Evolutionary conservation across 2,329 filamentous ascomycete genomes (phyloP).

Genomic region (Clonostachys chloroleuca): DNA sequence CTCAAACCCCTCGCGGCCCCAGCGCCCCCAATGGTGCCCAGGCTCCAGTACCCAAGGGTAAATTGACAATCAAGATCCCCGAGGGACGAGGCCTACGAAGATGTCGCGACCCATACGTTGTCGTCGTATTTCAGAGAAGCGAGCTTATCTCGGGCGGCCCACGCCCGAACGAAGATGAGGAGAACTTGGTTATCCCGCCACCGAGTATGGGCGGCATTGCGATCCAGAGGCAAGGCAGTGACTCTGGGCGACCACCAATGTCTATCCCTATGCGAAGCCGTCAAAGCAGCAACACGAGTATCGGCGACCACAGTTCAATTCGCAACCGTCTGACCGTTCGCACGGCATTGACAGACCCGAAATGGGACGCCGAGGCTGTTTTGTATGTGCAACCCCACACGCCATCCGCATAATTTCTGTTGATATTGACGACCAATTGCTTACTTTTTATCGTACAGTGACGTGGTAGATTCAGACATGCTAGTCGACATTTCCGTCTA

Average conservation of each 20-base stretch:
- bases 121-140: conserved; percentile 94
- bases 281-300: conserved; percentile 92
- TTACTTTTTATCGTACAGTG: conserved; percentile 47
- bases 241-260: conserved; percentile 77
- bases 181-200: conserved; percentile 40
- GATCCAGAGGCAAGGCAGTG: conserved; percentile 70
- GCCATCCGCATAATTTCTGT: not conserved
- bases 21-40: conserved; percentile 42
- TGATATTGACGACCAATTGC: not conserved
- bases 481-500: conserved; percentile 93
- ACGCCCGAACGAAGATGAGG: conserved; percentile 58
- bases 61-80: conserved; percentile 82
- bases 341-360: conserved; percentile 71
- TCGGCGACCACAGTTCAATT: conserved; percentile 59
- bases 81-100: conserved; percentile 80
- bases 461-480: conserved; percentile 88
- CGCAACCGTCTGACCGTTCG: conserved; percentile 39
- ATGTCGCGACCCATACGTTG: conserved; percentile 87
- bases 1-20: conserved; percentile 45
- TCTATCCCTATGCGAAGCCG: conserved; percentile 96
- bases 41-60: conserved; percentile 73
- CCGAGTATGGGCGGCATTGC: conserved; percentile 50
- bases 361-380: conserved; percentile 91
- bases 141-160: conserved; percentile 92
- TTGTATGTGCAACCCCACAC: conserved; percentile 64